Percentiles rank a stretch among this genome's conserved stretches.
Conservation (phyloP, 768 basidiomycete genomes). For the Pisolithus albus region DNA sequence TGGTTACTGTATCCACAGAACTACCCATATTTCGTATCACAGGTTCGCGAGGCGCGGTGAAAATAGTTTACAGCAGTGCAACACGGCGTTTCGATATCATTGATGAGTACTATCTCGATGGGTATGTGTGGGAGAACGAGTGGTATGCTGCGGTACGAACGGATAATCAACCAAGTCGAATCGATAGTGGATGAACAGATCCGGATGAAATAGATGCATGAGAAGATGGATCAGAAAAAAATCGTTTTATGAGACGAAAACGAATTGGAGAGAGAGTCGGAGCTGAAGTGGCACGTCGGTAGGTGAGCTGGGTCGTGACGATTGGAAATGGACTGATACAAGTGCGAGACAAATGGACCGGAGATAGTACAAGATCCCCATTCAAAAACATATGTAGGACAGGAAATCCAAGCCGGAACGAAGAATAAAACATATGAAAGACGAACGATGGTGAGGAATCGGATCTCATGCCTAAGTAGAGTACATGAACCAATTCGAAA, state of each 20-base stretch:
- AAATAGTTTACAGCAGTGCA: neutral
- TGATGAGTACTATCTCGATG: neutral
- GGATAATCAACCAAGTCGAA: too few species aligned
- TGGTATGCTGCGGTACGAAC: neutral
- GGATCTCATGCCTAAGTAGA: neutral
- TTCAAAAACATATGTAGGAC: neutral
- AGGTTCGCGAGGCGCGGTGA: neutral
- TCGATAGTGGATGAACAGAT: neutral
- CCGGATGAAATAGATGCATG: neutral
- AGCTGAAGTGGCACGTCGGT: too few species aligned
- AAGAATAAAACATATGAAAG: neutral
- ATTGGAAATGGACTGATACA: neutral
- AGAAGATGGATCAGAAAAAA: too few species aligned
- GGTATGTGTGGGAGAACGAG: neutral
- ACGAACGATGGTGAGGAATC: neutral
- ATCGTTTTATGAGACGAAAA: too few species aligned
- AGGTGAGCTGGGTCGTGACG: too few species aligned
- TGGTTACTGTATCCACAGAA: neutral
- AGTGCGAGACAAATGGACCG: neutral
- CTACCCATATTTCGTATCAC: too few species aligned
- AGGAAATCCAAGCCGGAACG: neutral
- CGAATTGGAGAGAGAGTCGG: too few species aligned
- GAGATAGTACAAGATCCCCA: neutral
- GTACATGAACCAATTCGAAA: slow-evolving; percentile 9
- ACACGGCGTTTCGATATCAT: neutral